Percentiles rank a stretch among this genome's conserved stretches.
phyloP scores from a whole-genome alignment of 164 flowering plant genomes.

The Malania oleifera region DNA sequence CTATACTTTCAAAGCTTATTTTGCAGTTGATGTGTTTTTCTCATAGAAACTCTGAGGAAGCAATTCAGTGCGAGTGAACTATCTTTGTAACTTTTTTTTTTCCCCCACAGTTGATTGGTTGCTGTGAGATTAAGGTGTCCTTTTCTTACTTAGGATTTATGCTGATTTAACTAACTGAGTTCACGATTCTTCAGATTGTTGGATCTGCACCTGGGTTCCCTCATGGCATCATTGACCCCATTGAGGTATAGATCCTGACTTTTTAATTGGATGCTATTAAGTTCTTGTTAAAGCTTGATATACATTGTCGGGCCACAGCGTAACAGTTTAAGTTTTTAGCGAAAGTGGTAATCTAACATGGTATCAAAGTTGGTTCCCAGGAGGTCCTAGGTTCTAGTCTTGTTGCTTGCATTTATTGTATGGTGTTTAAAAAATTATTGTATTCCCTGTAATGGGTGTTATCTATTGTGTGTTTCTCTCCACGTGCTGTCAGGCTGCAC shows the following conservation, averaged over 20 bases:
- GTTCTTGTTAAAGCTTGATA: too few relatives aligned
- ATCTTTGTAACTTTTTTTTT: neutral
- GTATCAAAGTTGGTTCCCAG: too few relatives aligned
- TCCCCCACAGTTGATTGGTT: neutral
- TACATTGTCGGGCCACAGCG: too few relatives aligned
- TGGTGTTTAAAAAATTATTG: too few relatives aligned
- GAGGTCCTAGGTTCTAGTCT: too few relatives aligned
- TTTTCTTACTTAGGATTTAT: neutral
- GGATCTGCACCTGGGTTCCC: conserved; percentile 99
- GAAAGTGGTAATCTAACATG: too few relatives aligned
- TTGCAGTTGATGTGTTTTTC: neutral
- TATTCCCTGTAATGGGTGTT: too few relatives aligned
- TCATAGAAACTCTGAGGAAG: neutral
- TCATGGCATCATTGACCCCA: conserved; percentile 95
- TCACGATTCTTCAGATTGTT: conserved; percentile 63
- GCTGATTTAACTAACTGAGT: conserved; percentile 3
- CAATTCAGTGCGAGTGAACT: neutral
- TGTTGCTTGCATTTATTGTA: too few relatives aligned
- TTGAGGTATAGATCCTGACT: conserved; percentile 85
- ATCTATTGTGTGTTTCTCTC: too few relatives aligned
- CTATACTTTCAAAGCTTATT: neutral
- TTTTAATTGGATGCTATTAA: too few relatives aligned
- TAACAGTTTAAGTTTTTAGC: too few relatives aligned
- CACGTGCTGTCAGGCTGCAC: too few relatives aligned
- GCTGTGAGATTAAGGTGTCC: neutral